These are phyloP conservation scores for Trametes maxima DNA, from an alignment of 768 basidiomycete genomes.

Conservation along the genomic window DNA sequence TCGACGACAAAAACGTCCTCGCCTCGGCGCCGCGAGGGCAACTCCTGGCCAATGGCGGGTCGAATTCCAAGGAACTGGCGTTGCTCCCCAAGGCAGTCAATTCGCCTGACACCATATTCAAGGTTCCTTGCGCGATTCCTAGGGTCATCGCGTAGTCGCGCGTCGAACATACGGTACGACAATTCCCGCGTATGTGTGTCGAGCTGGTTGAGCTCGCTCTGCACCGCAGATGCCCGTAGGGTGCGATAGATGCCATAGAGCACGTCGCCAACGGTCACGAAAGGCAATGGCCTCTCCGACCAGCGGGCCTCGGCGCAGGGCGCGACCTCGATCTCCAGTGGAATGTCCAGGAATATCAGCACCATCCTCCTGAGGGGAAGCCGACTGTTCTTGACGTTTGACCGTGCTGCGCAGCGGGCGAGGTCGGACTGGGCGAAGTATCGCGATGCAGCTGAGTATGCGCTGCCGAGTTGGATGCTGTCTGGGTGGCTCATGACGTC, in stretches of 20 bases:
- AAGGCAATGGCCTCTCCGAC: slow-evolving; percentile 22
- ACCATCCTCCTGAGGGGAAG: slow-evolving; percentile 5
- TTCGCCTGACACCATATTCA: slow-evolving; percentile 5
- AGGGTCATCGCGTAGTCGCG: slow-evolving; percentile 8
- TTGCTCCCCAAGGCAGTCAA: slow-evolving; percentile 9
- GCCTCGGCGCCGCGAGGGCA: not conserved
- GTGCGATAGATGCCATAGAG: slow-evolving; percentile 46
- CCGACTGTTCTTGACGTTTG: not conserved
- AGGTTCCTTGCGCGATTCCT: slow-evolving; percentile 5
- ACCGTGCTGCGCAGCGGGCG: slow-evolving; percentile 7
- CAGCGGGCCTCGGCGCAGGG: slow-evolving; percentile 25
- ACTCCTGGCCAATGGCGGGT: not conserved
- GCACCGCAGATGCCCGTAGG: slow-evolving; percentile 44
- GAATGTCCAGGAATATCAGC: slow-evolving; percentile 10
- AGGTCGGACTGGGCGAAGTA: not conserved
- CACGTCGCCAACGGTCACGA: slow-evolving; percentile 50
- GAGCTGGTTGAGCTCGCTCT: slow-evolving; percentile 43
- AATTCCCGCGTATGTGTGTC: not conserved
- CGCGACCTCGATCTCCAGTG: slow-evolving; percentile 26
- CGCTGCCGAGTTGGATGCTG: slow-evolving; percentile 10
- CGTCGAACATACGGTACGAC: slow-evolving; percentile 2
- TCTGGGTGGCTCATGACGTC: slow-evolving; percentile 14
- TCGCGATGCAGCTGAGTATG: not conserved
- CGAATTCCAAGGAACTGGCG: slow-evolving; percentile 11
- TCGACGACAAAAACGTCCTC: slow-evolving; percentile 14